These are phyloP conservation scores for Fusarium napiforme DNA, from an alignment of 2,329 filamentous ascomycete genomes.

Conservation along the genomic window DNA sequence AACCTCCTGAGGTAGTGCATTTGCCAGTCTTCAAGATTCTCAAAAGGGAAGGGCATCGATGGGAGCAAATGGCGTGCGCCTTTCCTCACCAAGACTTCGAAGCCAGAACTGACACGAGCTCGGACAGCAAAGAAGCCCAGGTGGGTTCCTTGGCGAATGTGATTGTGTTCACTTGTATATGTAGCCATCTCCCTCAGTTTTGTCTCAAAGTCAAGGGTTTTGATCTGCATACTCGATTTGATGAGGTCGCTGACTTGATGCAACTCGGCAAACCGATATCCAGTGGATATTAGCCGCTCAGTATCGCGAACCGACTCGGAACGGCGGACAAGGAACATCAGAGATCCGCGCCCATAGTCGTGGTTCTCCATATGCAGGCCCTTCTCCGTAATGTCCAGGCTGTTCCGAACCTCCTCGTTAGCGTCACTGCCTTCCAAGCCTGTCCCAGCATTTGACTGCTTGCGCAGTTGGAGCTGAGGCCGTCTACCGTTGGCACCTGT, in stretches of 20 bases:
- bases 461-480: slow-evolving; percentile 28
- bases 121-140: slow-evolving; percentile 68
- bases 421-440: slow-evolving; percentile 16
- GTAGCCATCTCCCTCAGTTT: slow-evolving; percentile 73
- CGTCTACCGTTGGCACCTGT: slow-evolving; percentile 62
- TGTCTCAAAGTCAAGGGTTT: slow-evolving; percentile 67
- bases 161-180: slow-evolving; percentile 61
- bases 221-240: slow-evolving; percentile 79
- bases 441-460: slow-evolving; percentile 23
- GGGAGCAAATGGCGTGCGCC: slow-evolving; percentile 70
- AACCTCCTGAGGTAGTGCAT: slow-evolving; percentile 64
- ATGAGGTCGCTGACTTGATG: slow-evolving; percentile 76
- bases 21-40: slow-evolving; percentile 65
- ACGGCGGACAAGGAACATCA: slow-evolving; percentile 81
- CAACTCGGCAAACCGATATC: slow-evolving; percentile 81
- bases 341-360: slow-evolving; percentile 75
- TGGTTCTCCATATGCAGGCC: slow-evolving; percentile 46
- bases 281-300: slow-evolving; percentile 72
- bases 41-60: slow-evolving; percentile 63
- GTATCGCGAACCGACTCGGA: slow-evolving; percentile 68
- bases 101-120: slow-evolving; percentile 64
- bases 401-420: slow-evolving; percentile 35
- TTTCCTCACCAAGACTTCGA: slow-evolving; percentile 71
- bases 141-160: slow-evolving; percentile 65
- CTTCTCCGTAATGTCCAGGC: slow-evolving; percentile 56